phyloP scores from a whole-genome alignment of 768 basidiomycete species.

The Guyanaporus albipodus region DNA sequence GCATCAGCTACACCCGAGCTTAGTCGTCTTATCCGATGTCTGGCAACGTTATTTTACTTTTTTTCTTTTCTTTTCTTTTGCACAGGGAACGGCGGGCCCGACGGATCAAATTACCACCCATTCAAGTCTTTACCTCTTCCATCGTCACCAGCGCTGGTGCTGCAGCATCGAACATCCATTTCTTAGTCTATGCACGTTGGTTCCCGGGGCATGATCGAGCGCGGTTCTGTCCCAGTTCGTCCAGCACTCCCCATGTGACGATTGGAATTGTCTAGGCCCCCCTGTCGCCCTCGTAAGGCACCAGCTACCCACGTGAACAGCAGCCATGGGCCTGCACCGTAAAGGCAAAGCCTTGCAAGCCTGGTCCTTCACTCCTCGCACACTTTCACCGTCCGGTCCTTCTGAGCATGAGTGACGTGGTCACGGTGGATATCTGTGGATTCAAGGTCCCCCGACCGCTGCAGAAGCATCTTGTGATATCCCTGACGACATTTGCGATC shows the following conservation, averaged over 20 bases:
- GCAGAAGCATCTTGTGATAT: slow-evolving; percentile 43
- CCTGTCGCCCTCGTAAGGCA: background rate
- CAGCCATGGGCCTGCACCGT: background rate
- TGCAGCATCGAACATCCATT: no score
- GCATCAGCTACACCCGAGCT: no score
- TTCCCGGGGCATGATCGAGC: no score
- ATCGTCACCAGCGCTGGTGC: no score
- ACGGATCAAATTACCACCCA: no score
- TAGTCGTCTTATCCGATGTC: no score
- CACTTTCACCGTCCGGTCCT: background rate
- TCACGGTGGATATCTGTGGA: slow-evolving; percentile 17
- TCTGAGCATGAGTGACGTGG: slow-evolving; percentile 13
- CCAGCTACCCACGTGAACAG: background rate
- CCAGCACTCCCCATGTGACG: background rate
- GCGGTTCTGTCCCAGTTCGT: background rate
- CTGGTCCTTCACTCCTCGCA: background rate
- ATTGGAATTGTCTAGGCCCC: background rate
- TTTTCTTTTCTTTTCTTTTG: no score
- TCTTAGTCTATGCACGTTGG: no score
- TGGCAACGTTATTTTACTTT: no score
- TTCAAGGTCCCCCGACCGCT: slow-evolving; percentile 34
- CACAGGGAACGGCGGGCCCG: no score
- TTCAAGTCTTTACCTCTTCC: no score
- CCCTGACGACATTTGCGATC: slow-evolving; percentile 43
- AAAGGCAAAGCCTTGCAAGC: background rate